A percentile compares a stretch with the other conserved stretches of the same genome.
These are phyloP conservation scores for Dioscorea cayenensis DNA, from an alignment of 116 monocot species.

Conservation along the genomic window DNA sequence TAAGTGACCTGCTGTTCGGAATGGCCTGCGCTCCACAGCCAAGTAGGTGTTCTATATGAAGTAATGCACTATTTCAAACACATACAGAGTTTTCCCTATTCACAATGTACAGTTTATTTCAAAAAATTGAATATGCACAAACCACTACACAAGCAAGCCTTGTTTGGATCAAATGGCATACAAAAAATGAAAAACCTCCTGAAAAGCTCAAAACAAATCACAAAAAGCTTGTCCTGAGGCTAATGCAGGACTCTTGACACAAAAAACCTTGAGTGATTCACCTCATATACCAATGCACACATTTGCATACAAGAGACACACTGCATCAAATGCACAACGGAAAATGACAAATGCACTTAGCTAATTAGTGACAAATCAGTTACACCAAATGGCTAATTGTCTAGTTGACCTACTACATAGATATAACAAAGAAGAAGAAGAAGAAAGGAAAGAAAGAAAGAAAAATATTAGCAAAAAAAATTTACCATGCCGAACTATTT, in stretches of 20 bases:
- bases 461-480: neutral
- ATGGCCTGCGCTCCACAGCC: constrained; percentile 86
- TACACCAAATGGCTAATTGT: neutral
- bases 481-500: neutral
- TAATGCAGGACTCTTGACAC: constrained; percentile 84
- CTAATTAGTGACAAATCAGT: no score
- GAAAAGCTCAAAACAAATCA: neutral
- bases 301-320: neutral
- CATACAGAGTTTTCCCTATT: neutral
- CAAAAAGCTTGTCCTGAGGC: constrained; percentile 43
- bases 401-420: neutral
- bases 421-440: neutral
- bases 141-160: constrained; percentile 70
- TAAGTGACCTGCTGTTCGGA: constrained; percentile 75
- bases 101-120: constrained; percentile 34
- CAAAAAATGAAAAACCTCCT: neutral
- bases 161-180: constrained; percentile 23
- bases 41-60: constrained; percentile 72
- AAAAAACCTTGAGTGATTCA: constrained; percentile 94
- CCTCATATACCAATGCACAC: constrained; percentile 26
- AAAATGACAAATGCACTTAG: no score
- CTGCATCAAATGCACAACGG: neutral
- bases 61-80: constrained; percentile 89
- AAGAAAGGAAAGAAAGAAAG: neutral
- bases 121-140: no score